These are phyloP conservation scores for Penicillium capsulatum DNA, from an alignment of 2,329 filamentous ascomycete genomes.

Conservation along the genomic window DNA sequence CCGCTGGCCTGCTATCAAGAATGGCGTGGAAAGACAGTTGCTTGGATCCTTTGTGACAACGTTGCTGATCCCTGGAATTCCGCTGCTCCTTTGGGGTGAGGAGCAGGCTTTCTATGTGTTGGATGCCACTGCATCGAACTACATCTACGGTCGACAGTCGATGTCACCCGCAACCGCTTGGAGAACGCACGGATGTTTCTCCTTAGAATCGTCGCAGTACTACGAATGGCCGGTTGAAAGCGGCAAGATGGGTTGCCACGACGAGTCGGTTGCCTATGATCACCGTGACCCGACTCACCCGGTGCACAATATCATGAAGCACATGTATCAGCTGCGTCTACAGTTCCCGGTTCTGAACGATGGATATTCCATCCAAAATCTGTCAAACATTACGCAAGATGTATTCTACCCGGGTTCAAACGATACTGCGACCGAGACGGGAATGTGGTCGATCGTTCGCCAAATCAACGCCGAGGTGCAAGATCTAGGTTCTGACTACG, in stretches of 20 bases:
- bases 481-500: conserved; percentile 40
- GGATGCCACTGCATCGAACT: conserved; percentile 61
- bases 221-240: conserved; percentile 54
- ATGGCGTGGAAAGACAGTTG: conserved; percentile 55
- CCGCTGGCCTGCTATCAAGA: conserved; percentile 57
- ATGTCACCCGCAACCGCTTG: conserved; percentile 60
- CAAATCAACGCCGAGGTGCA: conserved; percentile 49
- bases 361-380: conserved; percentile 51
- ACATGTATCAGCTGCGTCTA: conserved; percentile 58
- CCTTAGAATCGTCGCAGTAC: conserved; percentile 54
- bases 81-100: conserved; percentile 59
- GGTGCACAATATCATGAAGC: conserved; percentile 57
- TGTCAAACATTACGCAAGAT: conserved; percentile 53
- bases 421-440: conserved; percentile 51
- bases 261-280: conserved; percentile 54
- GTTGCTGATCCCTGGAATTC: conserved; percentile 57
- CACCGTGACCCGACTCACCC: conserved; percentile 61
- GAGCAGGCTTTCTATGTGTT: conserved; percentile 62
- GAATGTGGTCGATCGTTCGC: conserved; percentile 58
- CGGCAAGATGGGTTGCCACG: conserved; percentile 52
- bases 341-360: conserved; percentile 58
- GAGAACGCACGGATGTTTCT: conserved; percentile 62
- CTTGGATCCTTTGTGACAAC: conserved; percentile 57
- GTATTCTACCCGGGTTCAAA: conserved; percentile 52
- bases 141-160: conserved; percentile 60